Percentiles rank a stretch among this genome's conserved stretches.
Evolutionary conservation across 192 early-diverging fungal genomes (phyloP).

Genomic region (Geosiphon pyriformis): DNA sequence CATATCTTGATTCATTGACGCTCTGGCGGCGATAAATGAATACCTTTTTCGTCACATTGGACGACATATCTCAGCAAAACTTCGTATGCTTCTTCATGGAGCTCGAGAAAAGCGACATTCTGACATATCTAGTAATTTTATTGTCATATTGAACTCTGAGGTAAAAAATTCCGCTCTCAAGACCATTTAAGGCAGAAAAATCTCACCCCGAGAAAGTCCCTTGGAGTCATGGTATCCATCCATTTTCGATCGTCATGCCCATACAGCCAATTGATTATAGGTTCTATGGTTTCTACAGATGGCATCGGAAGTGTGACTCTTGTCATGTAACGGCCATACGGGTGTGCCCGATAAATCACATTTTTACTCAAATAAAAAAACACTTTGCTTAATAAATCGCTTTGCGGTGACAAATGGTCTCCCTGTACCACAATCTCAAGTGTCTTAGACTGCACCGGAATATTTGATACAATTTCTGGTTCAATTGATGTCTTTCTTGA

Average conservation of each 20-base stretch:
- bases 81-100: background rate
- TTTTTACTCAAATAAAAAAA: constrained; percentile 5
- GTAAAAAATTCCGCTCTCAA: background rate
- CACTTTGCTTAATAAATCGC: constrained; percentile 11
- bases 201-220: background rate
- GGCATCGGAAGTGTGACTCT: constrained; percentile 5
- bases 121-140: constrained; percentile 1
- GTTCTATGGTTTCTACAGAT: constrained; percentile 9
- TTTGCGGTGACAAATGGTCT: constrained; percentile 6
- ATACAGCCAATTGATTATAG: constrained; percentile 16
- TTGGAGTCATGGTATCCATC: background rate
- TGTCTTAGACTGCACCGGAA: background rate
- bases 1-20: too few relatives aligned
- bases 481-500: too few relatives aligned
- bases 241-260: constrained; percentile 6
- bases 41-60: too few relatives aligned
- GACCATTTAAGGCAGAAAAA: too few relatives aligned
- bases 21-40: too few relatives aligned
- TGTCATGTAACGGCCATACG: background rate
- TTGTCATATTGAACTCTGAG: background rate
- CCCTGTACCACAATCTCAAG: constrained; percentile 1
- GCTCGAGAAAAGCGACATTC: constrained; percentile 4
- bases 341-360: background rate
- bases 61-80: background rate
- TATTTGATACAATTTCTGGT: too few relatives aligned